phyloP scores from a whole-genome alignment of 1,284 basidiomycete genomes.

The Leccinum pachyderme region DNA sequence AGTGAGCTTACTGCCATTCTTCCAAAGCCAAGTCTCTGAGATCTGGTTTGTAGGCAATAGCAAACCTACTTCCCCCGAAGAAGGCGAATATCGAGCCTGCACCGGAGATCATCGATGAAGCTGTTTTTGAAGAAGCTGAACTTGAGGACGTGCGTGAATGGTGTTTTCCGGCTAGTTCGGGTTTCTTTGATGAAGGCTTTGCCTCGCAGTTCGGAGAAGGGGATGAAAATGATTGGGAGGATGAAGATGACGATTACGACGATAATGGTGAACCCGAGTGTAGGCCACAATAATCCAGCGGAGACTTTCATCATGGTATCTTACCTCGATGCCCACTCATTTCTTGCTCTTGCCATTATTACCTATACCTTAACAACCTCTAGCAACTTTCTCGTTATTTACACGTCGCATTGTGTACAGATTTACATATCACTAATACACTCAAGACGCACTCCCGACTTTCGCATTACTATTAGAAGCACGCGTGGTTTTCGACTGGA shows the following conservation, averaged over 20 bases:
- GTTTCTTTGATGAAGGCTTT: conserved; percentile 73
- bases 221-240: conserved; percentile 65
- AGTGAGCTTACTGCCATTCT: conserved; percentile 39
- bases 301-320: conserved; percentile 9
- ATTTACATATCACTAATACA: conserved; percentile 24
- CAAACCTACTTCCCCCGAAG: conserved; percentile 69
- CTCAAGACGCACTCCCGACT: conserved; percentile 33
- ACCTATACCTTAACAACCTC: conserved; percentile 17
- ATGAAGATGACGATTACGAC: conserved; percentile 59
- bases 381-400: conserved; percentile 20
- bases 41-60: conserved; percentile 49
- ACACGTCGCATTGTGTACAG: conserved; percentile 31
- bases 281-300: conserved; percentile 50
- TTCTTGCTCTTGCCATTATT: conserved; percentile 9
- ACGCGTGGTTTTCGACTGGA: conserved; percentile 50
- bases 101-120: conserved; percentile 71
- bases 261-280: conserved; percentile 60
- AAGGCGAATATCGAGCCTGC: conserved; percentile 67
- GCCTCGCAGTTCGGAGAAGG: conserved; percentile 69
- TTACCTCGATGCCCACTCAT: conserved; percentile 10
- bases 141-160: conserved; percentile 77
- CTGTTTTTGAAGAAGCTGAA: conserved; percentile 69
- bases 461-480: conserved; percentile 40
- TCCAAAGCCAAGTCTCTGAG: neutral
- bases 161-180: conserved; percentile 63